Percentiles rank a stretch among this genome's conserved stretches.
Evolutionary conservation across 306 rosid species (phyloP).

Genomic region (apple (Malus domestica)): DNA sequence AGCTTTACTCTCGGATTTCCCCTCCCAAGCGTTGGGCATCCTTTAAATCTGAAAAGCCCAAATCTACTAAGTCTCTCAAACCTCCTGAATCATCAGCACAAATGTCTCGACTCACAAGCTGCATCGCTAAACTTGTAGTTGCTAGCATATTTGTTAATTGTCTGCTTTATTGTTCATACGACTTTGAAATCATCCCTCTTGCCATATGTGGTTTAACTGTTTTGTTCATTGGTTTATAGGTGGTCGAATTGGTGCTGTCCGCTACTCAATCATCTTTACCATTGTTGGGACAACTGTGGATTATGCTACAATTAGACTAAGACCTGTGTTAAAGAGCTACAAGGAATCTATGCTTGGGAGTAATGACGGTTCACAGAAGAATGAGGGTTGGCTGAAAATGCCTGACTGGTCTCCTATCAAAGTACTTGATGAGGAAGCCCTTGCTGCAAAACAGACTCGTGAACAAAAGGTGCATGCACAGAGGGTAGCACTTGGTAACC

Average conservation of each 20-base stretch:
- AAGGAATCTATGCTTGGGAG: conserved; percentile 32
- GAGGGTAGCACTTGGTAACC: conserved; percentile 43
- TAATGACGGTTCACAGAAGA: conserved; percentile 20
- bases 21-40: not conserved
- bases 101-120: not conserved
- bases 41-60: not conserved
- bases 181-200: not conserved
- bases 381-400: conserved; percentile 47
- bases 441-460: conserved; percentile 64
- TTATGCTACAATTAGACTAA: conserved; percentile 38
- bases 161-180: not conserved
- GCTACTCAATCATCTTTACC: conserved; percentile 60
- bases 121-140: not conserved
- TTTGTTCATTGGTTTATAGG: conserved; percentile 38
- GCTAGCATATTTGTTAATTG: not conserved
- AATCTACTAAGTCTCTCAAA: not conserved
- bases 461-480: conserved; percentile 59
- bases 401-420: conserved; percentile 90
- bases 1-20: not conserved
- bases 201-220: not conserved
- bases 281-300: conserved; percentile 66
- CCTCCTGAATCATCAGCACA: not conserved
- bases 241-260: conserved; percentile 69
- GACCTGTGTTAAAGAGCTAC: conserved; percentile 34
- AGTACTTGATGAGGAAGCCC: conserved; percentile 77